These are phyloP conservation scores for Termitomyces sp. DNA, from an alignment of 768 basidiomycete genomes.

Conservation along the genomic window DNA sequence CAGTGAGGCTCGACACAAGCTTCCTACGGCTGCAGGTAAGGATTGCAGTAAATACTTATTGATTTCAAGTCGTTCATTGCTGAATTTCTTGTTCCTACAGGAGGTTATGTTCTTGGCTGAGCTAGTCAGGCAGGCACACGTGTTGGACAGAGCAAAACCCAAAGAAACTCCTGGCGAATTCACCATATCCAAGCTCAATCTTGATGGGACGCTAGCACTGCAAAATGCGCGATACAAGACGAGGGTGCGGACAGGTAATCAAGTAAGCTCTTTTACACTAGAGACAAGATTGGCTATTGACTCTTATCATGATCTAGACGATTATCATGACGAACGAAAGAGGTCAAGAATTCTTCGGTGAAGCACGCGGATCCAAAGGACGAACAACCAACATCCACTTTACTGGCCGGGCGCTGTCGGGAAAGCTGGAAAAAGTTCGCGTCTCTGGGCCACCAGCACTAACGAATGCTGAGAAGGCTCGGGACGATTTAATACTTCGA, in stretches of 20 bases:
- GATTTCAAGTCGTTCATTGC: not conserved
- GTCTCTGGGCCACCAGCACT: slow-evolving; percentile 38
- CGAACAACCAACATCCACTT: slow-evolving; percentile 32
- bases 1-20: slow-evolving; percentile 18
- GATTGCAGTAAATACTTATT: not conserved
- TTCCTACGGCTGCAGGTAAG: slow-evolving; percentile 19
- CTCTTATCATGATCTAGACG: not conserved
- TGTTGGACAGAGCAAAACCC: slow-evolving; percentile 30
- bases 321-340: slow-evolving; percentile 31
- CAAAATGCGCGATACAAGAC: slow-evolving; percentile 40
- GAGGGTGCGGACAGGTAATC: slow-evolving; percentile 30
- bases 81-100: slow-evolving; percentile 14
- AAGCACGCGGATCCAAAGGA: slow-evolving; percentile 27
- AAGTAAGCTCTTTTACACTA: slow-evolving; percentile 23
- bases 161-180: slow-evolving; percentile 32
- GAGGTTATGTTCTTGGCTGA: slow-evolving; percentile 27
- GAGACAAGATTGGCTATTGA: not conserved
- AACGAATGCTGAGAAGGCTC: slow-evolving; percentile 35
- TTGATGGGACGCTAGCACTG: slow-evolving; percentile 27
- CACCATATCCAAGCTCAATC: slow-evolving; percentile 14
- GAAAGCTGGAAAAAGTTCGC: slow-evolving; percentile 26
- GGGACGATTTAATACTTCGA: slow-evolving; percentile 32
- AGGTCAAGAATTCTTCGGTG: slow-evolving; percentile 29
- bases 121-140: slow-evolving; percentile 27
- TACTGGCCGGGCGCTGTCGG: slow-evolving; percentile 14